Evolutionary conservation across 495 filamentous ascomycete species (phyloP).

Genomic region (Daldinia caldariorum): DNA sequence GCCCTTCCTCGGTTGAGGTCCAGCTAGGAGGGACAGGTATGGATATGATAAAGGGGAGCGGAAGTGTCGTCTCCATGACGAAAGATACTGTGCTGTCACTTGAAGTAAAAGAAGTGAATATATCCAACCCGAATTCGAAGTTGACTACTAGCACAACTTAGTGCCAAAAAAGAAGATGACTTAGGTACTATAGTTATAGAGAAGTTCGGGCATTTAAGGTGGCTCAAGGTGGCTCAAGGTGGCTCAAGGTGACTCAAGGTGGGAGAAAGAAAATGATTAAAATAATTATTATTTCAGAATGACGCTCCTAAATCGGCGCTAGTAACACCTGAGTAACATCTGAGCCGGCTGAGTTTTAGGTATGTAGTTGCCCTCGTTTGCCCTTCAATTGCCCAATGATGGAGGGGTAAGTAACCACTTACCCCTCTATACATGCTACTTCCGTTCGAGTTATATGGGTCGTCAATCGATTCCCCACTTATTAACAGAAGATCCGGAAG

Average conservation of each 20-base stretch:
- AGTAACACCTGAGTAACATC: no score
- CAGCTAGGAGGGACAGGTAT: conserved; percentile 66
- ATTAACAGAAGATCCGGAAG: not conserved
- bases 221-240: no score
- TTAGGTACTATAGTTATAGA: no score
- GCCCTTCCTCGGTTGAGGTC: conserved; percentile 51
- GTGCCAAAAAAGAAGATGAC: conserved; percentile 18
- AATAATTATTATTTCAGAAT: conserved; percentile 18
- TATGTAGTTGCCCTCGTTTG: conserved; percentile 5
- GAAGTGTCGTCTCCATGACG: conserved; percentile 64
- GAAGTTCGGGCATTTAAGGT: not conserved
- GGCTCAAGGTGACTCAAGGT: not conserved
- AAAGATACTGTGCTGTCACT: no score
- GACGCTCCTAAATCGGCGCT: conserved; percentile 46
- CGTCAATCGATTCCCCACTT: not conserved
- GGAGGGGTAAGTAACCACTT: conserved; percentile 33
- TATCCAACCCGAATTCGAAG: conserved; percentile 7
- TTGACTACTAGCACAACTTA: conserved; percentile 8
- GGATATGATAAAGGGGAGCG: conserved; percentile 66
- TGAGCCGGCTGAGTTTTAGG: no score
- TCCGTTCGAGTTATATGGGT: not conserved
- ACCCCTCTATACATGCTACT: conserved; percentile 31
- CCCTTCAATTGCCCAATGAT: conserved; percentile 34
- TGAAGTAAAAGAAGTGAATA: conserved; percentile 18
- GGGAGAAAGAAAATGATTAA: conserved; percentile 16